A percentile compares a stretch with the other conserved stretches of the same genome.
These are phyloP conservation scores for Glycyrrhiza uralensis DNA, from an alignment of 306 rosid genomes.

Conservation along the genomic window DNA sequence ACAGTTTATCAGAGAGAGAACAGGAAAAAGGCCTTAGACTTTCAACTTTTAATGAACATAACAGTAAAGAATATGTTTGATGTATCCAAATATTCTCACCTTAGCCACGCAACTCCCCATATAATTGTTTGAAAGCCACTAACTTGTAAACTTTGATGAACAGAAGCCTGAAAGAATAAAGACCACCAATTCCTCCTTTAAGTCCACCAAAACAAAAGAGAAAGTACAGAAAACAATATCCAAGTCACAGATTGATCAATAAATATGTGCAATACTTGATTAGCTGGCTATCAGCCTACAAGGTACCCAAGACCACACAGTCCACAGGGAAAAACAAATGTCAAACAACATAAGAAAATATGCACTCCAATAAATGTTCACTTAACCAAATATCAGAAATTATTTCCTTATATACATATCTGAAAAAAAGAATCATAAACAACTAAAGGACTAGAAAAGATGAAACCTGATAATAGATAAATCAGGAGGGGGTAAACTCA, in stretches of 20 bases:
- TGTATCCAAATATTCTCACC: constrained; percentile 40
- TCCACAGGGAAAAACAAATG: background rate
- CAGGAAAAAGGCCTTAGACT: background rate
- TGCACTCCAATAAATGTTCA: background rate
- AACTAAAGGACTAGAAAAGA: background rate
- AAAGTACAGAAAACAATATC: background rate
- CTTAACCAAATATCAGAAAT: background rate
- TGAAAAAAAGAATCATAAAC: background rate
- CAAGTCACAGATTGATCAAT: background rate
- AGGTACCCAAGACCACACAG: background rate
- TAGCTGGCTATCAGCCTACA: background rate
- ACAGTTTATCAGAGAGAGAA: background rate
- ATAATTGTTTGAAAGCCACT: constrained; percentile 27
- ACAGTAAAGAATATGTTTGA: constrained; percentile 3
- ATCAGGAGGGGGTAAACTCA: background rate
- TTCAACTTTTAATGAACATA: background rate
- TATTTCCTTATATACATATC: background rate
- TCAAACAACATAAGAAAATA: background rate
- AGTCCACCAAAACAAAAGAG: background rate
- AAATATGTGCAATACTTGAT: background rate
- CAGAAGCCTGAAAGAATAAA: constrained; percentile 38
- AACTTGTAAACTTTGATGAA: constrained; percentile 27
- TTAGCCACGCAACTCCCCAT: constrained; percentile 76
- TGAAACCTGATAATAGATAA: background rate
- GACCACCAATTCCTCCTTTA: constrained; percentile 6